Evolutionary conservation across 495 filamentous ascomycete genomes (phyloP), one percentile per base, ranked within the genome.

Genomic region (Penicillium taxi): DNA sequence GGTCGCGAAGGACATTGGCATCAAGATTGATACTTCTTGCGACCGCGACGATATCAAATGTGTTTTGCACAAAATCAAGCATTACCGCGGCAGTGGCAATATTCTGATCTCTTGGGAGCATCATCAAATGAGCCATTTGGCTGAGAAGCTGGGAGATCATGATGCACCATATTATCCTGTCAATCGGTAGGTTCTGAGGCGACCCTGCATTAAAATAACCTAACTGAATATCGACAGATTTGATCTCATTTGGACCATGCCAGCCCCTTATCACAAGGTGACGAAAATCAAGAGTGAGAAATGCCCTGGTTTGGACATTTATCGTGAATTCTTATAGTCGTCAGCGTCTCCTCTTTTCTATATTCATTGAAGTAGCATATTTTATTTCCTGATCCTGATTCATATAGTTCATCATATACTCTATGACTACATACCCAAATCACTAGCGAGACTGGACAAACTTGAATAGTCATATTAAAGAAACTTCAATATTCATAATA

Each of bases 31-130:
- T 42, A 64, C 50, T 2, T 67, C 67, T 5, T 63, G 61, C 42
- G 50, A 61, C 39, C 60, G 64, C 0, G 59, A 70, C 35, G 69
- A 75, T 37, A 28, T 44, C 0, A 35, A 61, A 18, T 70, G 61
- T 24, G 70, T 72, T 11, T 53, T 52, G 31, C 41, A 66, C 5
- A 55, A 51, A 0, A 61, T 72, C 5, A 48, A 69, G 4, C 33
- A 30, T 6, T 74, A 70, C 20, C 9, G 44, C 0, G 70, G 71
- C 3, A 36, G 46, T 1, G 69, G 67, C 17, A 75, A 75, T 42
- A 63, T 75, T 11, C 45, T 75, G 4, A 61, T 75, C 26, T 75
- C 69, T 58, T 75, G 71, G 71, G 61, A 75, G 35, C 69, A 75
- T 48, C 47, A 53, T 9, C 35, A 45, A 19, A 48, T 70, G 42